These are phyloP conservation scores for Termitomyces sp. DNA, from an alignment of 768 basidiomycete species.

Conservation along the genomic window DNA sequence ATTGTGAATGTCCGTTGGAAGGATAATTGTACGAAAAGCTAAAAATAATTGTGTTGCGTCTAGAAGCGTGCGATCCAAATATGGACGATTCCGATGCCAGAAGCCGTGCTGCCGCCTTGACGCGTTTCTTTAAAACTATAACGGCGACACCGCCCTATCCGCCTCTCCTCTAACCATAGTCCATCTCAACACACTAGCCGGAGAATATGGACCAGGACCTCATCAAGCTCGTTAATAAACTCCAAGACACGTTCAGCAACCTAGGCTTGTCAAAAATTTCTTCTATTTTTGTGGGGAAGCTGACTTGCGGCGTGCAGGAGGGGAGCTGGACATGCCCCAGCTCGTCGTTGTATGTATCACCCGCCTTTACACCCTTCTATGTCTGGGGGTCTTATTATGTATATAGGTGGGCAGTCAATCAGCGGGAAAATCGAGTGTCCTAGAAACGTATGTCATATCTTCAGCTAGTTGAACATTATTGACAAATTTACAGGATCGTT, in stretches of 20 bases:
- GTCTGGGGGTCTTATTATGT: neutral
- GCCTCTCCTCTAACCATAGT: constrained; percentile 5
- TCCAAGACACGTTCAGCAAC: constrained; percentile 90
- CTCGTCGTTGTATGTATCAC: constrained; percentile 68
- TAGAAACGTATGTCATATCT: constrained; percentile 77
- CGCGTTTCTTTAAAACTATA: constrained; percentile 12
- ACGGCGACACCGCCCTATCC: constrained; percentile 4
- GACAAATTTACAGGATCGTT: constrained; percentile 60
- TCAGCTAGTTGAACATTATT: constrained; percentile 7
- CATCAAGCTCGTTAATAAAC: constrained; percentile 90
- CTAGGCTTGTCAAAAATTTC: constrained; percentile 50
- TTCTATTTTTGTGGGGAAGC: constrained; percentile 1
- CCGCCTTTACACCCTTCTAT: neutral
- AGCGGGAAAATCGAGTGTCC: constrained; percentile 91
- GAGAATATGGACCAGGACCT: constrained; percentile 84
- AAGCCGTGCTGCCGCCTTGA: constrained; percentile 12
- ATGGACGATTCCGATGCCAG: constrained; percentile 3
- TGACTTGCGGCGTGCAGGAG: constrained; percentile 41
- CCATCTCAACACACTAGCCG: neutral
- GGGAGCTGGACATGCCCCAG: constrained; percentile 91
- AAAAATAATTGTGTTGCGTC: neutral
- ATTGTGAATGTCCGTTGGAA: neutral
- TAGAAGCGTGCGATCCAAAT: constrained; percentile 6
- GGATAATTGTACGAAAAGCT: no score
- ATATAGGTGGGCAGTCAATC: constrained; percentile 91